These are phyloP conservation scores for Rhizopus delemar DNA, from an alignment of 371 early-diverging fungal species.

Conservation along the genomic window DNA sequence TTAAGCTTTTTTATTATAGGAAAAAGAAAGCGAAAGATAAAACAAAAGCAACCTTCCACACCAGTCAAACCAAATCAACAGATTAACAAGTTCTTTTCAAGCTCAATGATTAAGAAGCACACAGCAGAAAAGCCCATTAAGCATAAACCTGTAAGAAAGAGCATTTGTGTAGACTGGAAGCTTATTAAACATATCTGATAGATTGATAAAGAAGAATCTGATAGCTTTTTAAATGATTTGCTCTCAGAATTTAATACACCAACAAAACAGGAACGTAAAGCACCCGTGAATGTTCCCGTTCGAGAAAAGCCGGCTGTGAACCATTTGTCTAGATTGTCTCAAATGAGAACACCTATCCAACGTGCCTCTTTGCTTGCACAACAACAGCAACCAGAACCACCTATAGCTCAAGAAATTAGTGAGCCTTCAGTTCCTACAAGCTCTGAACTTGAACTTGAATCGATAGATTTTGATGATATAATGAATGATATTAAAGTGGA, in stretches of 20 bases:
- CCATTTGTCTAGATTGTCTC: background rate
- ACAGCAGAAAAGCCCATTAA: constrained; percentile 19
- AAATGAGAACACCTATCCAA: background rate
- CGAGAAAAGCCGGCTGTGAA: background rate
- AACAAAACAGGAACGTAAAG: background rate
- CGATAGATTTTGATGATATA: constrained; percentile 15
- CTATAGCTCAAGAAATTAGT: constrained; percentile 6
- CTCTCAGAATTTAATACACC: constrained; percentile 23
- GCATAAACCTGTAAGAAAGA: constrained; percentile 13
- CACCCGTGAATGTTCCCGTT: background rate
- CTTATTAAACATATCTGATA: background rate
- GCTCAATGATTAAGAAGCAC: constrained; percentile 14
- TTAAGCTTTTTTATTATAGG: constrained; percentile 11
- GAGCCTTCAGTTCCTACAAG: background rate
- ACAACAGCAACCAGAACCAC: background rate
- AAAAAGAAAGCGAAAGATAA: constrained; percentile 34
- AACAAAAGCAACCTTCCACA: constrained; percentile 9
- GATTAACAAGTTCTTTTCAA: constrained; percentile 35
- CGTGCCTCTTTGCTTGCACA: constrained; percentile 1
- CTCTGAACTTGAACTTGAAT: background rate
- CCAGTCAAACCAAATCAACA: constrained; percentile 27
- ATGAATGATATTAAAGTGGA: constrained; percentile 9
- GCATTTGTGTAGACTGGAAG: background rate
- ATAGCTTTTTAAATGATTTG: constrained; percentile 33
- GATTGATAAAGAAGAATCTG: constrained; percentile 23